Conservation (phyloP, 306 rosid species). For the Oxytropis ochrocephala region DNA sequence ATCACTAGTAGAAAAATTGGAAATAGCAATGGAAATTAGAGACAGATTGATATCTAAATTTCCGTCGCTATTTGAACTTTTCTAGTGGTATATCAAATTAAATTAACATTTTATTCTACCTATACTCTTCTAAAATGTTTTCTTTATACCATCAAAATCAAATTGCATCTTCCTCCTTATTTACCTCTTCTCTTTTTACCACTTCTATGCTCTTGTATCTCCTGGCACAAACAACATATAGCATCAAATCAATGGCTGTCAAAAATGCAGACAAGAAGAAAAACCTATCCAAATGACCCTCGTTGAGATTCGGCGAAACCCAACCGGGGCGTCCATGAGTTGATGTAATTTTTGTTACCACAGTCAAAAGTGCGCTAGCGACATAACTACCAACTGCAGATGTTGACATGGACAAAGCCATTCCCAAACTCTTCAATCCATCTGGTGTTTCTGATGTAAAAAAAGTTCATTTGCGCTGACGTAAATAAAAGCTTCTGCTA, state of each 20-base stretch:
- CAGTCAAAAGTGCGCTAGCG: constrained; percentile 40
- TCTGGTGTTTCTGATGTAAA: constrained; percentile 44
- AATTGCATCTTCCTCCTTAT: constrained; percentile 15
- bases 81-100: too few species aligned
- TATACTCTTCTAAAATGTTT: not conserved
- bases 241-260: constrained; percentile 32
- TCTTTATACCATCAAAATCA: not conserved
- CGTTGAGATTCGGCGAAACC: constrained; percentile 54
- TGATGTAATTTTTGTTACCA: constrained; percentile 42
- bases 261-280: constrained; percentile 46
- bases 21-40: too few species aligned
- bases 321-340: constrained; percentile 41
- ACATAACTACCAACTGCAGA: constrained; percentile 51
- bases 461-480: constrained; percentile 63
- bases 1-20: too few species aligned
- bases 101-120: too few species aligned
- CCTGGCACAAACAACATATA: constrained; percentile 38
- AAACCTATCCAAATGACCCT: constrained; percentile 58
- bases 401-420: constrained; percentile 49
- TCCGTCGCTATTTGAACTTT: too few species aligned
- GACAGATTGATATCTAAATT: too few species aligned
- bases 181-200: constrained; percentile 16
- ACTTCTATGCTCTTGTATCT: constrained; percentile 27
- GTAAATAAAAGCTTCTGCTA: constrained; percentile 44
- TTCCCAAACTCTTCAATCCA: constrained; percentile 50